Conservation (phyloP, 148 eudicot species). For the Limonium bicolor region DNA sequence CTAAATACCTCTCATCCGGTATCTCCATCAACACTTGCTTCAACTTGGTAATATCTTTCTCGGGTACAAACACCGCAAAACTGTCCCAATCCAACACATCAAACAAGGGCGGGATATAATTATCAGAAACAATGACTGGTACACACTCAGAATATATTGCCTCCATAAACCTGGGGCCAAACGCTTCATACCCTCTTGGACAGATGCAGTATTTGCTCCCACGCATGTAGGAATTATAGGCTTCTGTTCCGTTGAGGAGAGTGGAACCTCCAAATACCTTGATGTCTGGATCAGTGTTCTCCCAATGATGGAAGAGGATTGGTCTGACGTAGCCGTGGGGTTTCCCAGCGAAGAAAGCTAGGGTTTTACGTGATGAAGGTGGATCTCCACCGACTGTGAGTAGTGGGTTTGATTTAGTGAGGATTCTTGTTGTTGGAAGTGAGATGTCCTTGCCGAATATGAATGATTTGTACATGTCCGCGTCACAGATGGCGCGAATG, state of each 20-base stretch:
- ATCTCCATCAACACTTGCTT: constrained; percentile 41
- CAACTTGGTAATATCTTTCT: constrained; percentile 56
- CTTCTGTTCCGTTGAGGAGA: constrained; percentile 25
- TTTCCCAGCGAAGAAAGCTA: constrained; percentile 62
- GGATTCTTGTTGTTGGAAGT: constrained; percentile 48
- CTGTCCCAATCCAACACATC: constrained; percentile 66
- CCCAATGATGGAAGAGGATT: constrained; percentile 38
- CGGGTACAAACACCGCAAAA: constrained; percentile 45
- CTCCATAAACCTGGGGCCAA: constrained; percentile 59
- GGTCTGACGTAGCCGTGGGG: constrained; percentile 59
- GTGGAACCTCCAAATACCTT: constrained; percentile 30
- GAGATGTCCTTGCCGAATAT: constrained; percentile 52
- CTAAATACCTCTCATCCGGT: constrained; percentile 30
- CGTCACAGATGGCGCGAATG: constrained; percentile 61
- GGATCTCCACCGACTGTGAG: constrained; percentile 37
- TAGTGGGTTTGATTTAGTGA: constrained; percentile 26
- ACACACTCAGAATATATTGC: constrained; percentile 59
- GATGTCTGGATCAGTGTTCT: constrained; percentile 35
- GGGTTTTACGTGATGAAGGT: constrained; percentile 24
- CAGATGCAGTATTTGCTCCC: constrained; percentile 60
- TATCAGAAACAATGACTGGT: constrained; percentile 61
- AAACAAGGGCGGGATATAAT: constrained; percentile 50
- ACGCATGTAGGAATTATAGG: constrained; percentile 49
- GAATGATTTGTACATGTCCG: constrained; percentile 46
- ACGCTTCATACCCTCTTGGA: constrained; percentile 53